Evolutionary conservation across 1,139 yeast genomes (phyloP), one percentile per base, ranked within the genome.

Genomic region (Debaryomyces coudertii): DNA sequence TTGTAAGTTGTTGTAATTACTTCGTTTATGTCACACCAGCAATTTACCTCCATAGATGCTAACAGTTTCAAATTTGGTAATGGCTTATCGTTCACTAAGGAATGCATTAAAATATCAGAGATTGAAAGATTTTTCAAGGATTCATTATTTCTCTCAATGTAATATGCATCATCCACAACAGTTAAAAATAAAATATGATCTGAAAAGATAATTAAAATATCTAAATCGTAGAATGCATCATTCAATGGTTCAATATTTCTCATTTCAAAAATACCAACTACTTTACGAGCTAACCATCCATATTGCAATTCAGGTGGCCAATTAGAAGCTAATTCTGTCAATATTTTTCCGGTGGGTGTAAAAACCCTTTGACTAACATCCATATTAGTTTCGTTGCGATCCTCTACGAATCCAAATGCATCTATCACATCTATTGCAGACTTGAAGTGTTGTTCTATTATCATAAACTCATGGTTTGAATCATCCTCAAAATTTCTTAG

Each of bases 271-370:
- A 90, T 85, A 0, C 95, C 87, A 15, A 92, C 90, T 3, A 92
- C 93, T 51, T 95, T 79, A 48, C 98, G 76, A 25, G 85, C 77
- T 20, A 90, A 64, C 97, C 97, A 90, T 22, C 96, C 96, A 58
- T 85, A 85, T 54, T 89, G 96, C 23, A 92, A 72, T 55, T 87
- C 92, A 0, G 81, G 69, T 0, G 98, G 98, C 97, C 97, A 92
- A 18, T 82, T 82, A 7, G 80, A 74, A 5, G 97, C 95, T 22
- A 90, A 64, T 57, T 90, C 97, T 0, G 95, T 85, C 37, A 92
- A 68, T 2, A 92, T 77, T 61, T 89, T 90, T 0, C 97, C 98
- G 0, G 96, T 85, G 1, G 97, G 96, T 0, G 97, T 90, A 60
- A 90, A 89, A 0, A 90, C 82, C 50, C 97, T 75, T 36, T 82